Evolutionary conservation across 306 rosid genomes (phyloP).

Genomic region (Bauhinia variegata): DNA sequence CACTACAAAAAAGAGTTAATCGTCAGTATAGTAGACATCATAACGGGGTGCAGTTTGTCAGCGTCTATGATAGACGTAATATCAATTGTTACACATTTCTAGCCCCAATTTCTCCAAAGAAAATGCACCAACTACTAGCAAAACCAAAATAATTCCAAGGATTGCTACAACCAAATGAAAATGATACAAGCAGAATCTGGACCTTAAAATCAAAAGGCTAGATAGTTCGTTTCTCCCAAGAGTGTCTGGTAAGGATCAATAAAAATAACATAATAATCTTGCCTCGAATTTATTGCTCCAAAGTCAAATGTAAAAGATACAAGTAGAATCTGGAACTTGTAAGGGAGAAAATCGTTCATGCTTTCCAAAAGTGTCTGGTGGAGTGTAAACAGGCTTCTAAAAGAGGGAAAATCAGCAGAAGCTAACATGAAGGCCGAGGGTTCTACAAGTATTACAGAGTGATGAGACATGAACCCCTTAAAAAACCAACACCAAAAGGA

Average conservation of each 20-base stretch:
- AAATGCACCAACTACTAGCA: too few relatives aligned
- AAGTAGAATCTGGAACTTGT: too few relatives aligned
- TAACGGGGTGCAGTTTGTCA: not conserved
- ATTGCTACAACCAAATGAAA: conserved; percentile 13
- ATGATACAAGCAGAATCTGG: not conserved
- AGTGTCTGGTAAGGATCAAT: not conserved
- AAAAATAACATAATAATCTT: not conserved
- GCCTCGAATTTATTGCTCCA: too few relatives aligned
- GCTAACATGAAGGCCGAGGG: not conserved
- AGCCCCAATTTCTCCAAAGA: too few relatives aligned
- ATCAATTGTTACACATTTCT: too few relatives aligned
- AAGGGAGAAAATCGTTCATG: too few relatives aligned
- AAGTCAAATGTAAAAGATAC: too few relatives aligned
- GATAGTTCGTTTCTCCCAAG: not conserved
- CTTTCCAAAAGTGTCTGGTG: too few relatives aligned
- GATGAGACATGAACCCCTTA: not conserved
- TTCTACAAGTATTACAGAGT: not conserved
- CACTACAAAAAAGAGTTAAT: conserved; percentile 53
- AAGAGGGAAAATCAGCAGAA: not conserved
- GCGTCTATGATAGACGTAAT: not conserved
- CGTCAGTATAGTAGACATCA: conserved; percentile 19
- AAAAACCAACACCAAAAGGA: not conserved
- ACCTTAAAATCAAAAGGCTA: not conserved
- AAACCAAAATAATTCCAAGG: too few relatives aligned
- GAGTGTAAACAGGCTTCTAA: too few relatives aligned